A percentile compares a stretch with the other conserved stretches of the same genome.
phyloP scores from a whole-genome alignment of 768 basidiomycete species.

The Dacryopinax spathularia region DNA sequence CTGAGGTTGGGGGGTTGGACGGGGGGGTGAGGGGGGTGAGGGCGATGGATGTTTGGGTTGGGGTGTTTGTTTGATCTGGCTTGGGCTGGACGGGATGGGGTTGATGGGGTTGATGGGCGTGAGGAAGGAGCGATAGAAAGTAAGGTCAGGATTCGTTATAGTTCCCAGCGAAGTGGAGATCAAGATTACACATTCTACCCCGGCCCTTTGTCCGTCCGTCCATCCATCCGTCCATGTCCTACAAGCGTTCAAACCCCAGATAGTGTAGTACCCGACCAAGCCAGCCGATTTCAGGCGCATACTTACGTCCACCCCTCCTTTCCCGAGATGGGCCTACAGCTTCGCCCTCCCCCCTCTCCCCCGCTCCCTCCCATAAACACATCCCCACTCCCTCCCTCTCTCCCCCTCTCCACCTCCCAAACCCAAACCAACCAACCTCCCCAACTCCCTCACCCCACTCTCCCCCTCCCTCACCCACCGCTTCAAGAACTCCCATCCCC shows the following conservation, averaged over 20 bases:
- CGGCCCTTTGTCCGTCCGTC: not conserved
- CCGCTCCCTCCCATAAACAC: not conserved
- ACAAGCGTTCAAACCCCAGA: no score
- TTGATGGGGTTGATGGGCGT: no score
- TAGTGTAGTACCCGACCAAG: no score
- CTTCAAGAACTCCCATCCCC: slow-evolving; percentile 39
- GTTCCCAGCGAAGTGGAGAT: not conserved
- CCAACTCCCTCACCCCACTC: not conserved
- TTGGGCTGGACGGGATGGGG: no score
- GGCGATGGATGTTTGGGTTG: slow-evolving; percentile 26
- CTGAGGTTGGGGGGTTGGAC: slow-evolving; percentile 9
- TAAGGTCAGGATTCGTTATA: not conserved
- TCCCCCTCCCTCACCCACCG: slow-evolving; percentile 35
- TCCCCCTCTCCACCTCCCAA: slow-evolving; percentile 21
- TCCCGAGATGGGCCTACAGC: no score
- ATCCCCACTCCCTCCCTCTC: slow-evolving; percentile 12
- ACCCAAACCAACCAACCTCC: slow-evolving; percentile 12
- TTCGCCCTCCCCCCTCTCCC: not conserved
- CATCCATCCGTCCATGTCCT: no score
- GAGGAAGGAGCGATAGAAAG: not conserved
- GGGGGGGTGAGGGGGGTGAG: slow-evolving; percentile 15
- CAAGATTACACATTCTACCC: not conserved
- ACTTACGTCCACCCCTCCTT: no score
- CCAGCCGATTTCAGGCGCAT: no score
- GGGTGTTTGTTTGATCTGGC: slow-evolving; percentile 10